A percentile compares a stretch with the other conserved stretches of the same genome.
Evolutionary conservation across 192 early-diverging fungal species (phyloP).

Genomic region (Diversispora eburnea): DNA sequence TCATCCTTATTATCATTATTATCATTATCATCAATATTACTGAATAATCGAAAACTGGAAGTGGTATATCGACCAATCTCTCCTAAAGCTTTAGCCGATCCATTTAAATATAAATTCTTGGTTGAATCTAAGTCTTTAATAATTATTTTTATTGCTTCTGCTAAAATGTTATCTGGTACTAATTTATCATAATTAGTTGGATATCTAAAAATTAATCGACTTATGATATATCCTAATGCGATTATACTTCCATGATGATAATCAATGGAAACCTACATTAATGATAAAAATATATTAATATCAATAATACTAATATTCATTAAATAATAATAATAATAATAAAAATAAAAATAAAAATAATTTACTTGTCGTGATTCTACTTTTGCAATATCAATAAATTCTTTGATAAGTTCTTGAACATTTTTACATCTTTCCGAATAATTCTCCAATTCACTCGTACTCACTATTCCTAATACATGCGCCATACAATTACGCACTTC

Average conservation of each 20-base stretch:
- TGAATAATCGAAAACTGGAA: slow-evolving; percentile 35
- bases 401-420: slow-evolving; percentile 43
- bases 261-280: slow-evolving; percentile 40
- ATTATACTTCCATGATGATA: slow-evolving; percentile 64
- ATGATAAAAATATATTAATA: neutral
- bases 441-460: slow-evolving; percentile 50
- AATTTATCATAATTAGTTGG: slow-evolving; percentile 36
- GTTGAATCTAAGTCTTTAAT: slow-evolving; percentile 51
- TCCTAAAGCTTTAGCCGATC: slow-evolving; percentile 64
- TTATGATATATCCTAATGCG: slow-evolving; percentile 66
- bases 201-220: slow-evolving; percentile 58
- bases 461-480: slow-evolving; percentile 69
- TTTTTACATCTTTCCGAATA: slow-evolving; percentile 27
- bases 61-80: slow-evolving; percentile 65
- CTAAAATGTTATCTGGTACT: slow-evolving; percentile 33
- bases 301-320: neutral
- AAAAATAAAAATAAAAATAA: too few relatives aligned
- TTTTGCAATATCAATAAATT: slow-evolving; percentile 34
- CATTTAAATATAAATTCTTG: slow-evolving; percentile 50
- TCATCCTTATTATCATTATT: slow-evolving; percentile 4
- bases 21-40: slow-evolving; percentile 18
- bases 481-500: slow-evolving; percentile 67
- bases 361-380: slow-evolving; percentile 48
- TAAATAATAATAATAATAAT: neutral
- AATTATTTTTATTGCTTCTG: slow-evolving; percentile 39